Base-by-base conservation (phyloP, 371 early-diverging fungal species). In the Batrachochytrium dendrobatidis region DNA sequence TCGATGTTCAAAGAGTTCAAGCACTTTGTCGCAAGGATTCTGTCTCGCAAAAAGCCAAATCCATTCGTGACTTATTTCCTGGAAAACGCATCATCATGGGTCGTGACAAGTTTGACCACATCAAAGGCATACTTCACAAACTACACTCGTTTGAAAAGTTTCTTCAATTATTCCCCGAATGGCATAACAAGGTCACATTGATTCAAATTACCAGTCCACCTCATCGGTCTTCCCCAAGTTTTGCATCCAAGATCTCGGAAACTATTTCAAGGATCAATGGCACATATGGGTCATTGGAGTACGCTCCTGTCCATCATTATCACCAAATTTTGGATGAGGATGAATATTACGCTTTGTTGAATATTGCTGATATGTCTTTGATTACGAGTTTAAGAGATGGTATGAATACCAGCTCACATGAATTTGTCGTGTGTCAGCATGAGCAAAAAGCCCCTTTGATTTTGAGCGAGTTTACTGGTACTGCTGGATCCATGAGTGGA, bases 381-480 rank as follows among this genome's bases (percentile, higher is more conserved):
- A 92, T 99, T 59, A 99, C 99, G 0, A 85, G 92, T 33, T 80
- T 97, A 18, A 83, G 98, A 25, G 99, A 99, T 73, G 99, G 99
- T 46, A 99, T 99, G 99, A 99, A 99, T 73, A 90, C 99, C 8
- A 95, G 96, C 0, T 87, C 91, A 43, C 87, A 97, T 58, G 99
- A 99, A 70, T 99, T 91, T 75, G 85, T 99, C 46, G 86, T 97
- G 58, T 98, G 96, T 72, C 88, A 91, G 64, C 54, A 71, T 28
- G 89, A 91, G 49, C 89, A 88, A 49, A 79, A 86, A 59, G 93
- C 92, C 0, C 88, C 94, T 10, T 77, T 99, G 51, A 91, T 99
- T 25, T 76, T 99, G 49, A 91, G 92, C 56, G 98, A 99, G 70
- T 90, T 97, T 71, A 94, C 98, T 22, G 99, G 98, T 17, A 93